Evolutionary conservation across 1,284 basidiomycete species (phyloP).

Genomic region (Kwoniella shivajii): DNA sequence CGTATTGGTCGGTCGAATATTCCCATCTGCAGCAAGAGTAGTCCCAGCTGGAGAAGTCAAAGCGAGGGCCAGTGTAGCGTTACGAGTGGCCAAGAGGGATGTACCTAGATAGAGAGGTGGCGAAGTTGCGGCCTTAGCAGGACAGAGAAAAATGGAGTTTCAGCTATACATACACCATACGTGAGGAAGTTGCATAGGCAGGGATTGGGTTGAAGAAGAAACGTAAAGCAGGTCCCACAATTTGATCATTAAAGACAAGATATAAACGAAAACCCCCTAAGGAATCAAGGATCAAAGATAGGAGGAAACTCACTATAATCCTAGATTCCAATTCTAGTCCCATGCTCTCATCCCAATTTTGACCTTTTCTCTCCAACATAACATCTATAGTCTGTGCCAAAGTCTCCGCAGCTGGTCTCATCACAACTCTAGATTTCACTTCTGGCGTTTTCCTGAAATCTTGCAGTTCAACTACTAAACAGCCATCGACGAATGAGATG

Average conservation of each 20-base stretch:
- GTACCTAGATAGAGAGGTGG: slow-evolving; percentile 54
- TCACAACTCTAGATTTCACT: slow-evolving; percentile 46
- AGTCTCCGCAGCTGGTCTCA: slow-evolving; percentile 53
- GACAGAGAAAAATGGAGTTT: no score
- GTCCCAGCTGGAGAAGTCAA: slow-evolving; percentile 48
- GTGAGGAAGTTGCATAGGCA: not conserved
- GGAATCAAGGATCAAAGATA: no score
- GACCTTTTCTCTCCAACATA: slow-evolving; percentile 48
- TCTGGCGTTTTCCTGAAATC: slow-evolving; percentile 48
- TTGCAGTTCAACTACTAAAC: slow-evolving; percentile 54
- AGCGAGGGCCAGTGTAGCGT: slow-evolving; percentile 49
- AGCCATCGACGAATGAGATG: slow-evolving; percentile 53
- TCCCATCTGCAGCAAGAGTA: slow-evolving; percentile 43
- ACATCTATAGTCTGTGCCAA: slow-evolving; percentile 50
- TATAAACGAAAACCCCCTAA: no score
- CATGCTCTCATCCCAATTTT: slow-evolving; percentile 50
- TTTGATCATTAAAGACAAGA: no score
- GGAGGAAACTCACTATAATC: slow-evolving; percentile 45
- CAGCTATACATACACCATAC: no score
- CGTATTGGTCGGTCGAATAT: slow-evolving; percentile 26
- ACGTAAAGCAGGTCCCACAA: no score
- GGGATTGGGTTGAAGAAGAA: not conserved
- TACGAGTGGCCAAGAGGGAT: slow-evolving; percentile 49
- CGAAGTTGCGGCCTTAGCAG: slow-evolving; percentile 50
- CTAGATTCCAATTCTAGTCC: slow-evolving; percentile 52